A percentile compares a stretch with the other conserved stretches of the same genome.
Conservation (phyloP, 495 filamentous ascomycete species). For the Clavariopsis aquatica region DNA sequence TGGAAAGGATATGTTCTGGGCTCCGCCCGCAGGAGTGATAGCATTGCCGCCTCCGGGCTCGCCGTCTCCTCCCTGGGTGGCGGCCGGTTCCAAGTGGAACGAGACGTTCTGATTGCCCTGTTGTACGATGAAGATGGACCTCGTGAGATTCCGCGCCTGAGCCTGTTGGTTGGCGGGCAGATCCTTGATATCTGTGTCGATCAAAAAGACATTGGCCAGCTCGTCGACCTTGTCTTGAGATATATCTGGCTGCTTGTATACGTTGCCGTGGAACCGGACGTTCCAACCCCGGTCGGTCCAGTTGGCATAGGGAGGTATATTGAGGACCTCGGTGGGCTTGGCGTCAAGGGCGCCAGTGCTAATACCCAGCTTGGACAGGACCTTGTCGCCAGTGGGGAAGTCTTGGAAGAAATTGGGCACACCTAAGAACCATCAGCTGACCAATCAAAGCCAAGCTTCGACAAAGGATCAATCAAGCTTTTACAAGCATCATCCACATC, state of each 20-base stretch:
- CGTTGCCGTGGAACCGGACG: conserved; percentile 72
- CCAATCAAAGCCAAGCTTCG: too few relatives aligned
- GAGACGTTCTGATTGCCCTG: conserved; percentile 63
- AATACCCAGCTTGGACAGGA: conserved; percentile 61
- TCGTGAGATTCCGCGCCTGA: conserved; percentile 72
- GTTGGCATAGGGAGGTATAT: conserved; percentile 76
- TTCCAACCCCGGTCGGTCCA: conserved; percentile 78
- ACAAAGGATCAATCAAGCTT: neutral
- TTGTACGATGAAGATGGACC: conserved; percentile 70
- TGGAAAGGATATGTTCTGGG: conserved; percentile 57
- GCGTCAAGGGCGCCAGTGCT: conserved; percentile 57
- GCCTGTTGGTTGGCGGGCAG: conserved; percentile 60
- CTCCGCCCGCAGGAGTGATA: conserved; percentile 56
- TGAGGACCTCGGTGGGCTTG: conserved; percentile 69
- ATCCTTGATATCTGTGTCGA: conserved; percentile 60
- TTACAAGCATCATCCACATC: neutral
- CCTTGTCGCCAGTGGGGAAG: conserved; percentile 62
- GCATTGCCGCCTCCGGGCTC: conserved; percentile 56
- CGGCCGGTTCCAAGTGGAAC: conserved; percentile 61
- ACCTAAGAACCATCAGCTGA: conserved; percentile 13
- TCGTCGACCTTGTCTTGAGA: conserved; percentile 61
- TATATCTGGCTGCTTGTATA: conserved; percentile 74
- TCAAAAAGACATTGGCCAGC: conserved; percentile 69
- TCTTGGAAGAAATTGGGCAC: conserved; percentile 68
- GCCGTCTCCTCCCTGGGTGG: conserved; percentile 51